phyloP scores from a whole-genome alignment of 2,329 filamentous ascomycete species.

The Chaetothyriales sp. region DNA sequence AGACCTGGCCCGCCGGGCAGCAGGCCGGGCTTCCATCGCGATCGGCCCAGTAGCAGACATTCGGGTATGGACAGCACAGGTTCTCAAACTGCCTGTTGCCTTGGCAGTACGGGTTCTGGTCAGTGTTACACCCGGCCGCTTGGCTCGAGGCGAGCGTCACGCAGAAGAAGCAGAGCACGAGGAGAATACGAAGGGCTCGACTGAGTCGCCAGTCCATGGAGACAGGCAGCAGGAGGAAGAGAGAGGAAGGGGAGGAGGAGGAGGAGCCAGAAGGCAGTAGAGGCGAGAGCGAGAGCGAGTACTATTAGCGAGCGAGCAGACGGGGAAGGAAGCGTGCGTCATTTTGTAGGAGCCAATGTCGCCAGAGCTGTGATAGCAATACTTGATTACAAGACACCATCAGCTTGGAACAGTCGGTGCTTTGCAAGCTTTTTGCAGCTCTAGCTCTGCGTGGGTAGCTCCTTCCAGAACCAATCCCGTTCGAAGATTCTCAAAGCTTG shows the following conservation, averaged over 20 bases:
- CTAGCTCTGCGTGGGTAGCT: too few species aligned
- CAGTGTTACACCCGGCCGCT: conserved; percentile 4
- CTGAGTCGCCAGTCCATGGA: neutral
- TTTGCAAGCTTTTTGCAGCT: too few species aligned
- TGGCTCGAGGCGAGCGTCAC: neutral
- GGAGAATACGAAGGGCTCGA: neutral
- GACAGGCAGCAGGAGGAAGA: neutral
- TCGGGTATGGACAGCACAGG: conserved; percentile 15
- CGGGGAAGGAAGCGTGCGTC: too few species aligned
- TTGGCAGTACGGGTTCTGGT: conserved; percentile 17
- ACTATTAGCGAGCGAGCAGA: too few species aligned
- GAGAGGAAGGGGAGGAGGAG: neutral
- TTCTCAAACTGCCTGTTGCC: conserved; percentile 13
- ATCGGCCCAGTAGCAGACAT: conserved; percentile 19
- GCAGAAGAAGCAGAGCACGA: neutral
- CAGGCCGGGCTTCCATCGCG: conserved; percentile 17
- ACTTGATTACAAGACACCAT: too few species aligned
- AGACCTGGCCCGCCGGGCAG: conserved; percentile 18
- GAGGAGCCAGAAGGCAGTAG: too few species aligned
- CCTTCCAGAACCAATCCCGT: too few species aligned
- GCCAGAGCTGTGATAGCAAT: too few species aligned
- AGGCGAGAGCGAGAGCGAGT: too few species aligned
- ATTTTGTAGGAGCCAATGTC: too few species aligned
- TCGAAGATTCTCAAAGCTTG: too few species aligned
- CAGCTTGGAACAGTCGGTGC: too few species aligned